Evolutionary conservation across 1,139 yeast genomes (phyloP), one percentile per base, ranked within the genome.

Genomic region (Candida labiduridarum): DNA sequence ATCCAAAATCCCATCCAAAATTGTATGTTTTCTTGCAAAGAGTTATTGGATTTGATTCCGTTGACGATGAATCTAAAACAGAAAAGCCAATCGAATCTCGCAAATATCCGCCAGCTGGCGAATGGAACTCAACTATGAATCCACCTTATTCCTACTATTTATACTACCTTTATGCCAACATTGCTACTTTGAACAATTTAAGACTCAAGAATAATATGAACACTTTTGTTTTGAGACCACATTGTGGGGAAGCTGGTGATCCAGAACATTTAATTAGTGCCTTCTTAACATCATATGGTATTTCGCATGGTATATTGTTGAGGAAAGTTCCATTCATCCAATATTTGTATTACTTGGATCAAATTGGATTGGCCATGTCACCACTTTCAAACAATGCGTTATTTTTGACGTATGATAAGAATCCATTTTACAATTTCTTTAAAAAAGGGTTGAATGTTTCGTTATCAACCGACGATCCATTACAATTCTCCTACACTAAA

Each of bases 211-310:
- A 91, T 49, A 87, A 89, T 0, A 88, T 82, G 69, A 92, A 89
- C 65, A 92, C 98, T 0, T 86, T 95, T 69, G 96, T 90, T 16
- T 75, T 95, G 59, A 82, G 99, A 62, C 99, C 99, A 1, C 99
- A 95, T 67, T 89, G 97, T 61, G 99, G 99, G 56, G 99, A 95
- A 69, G 99, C 99, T 5, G 99, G 99, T 49, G 98, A 95, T 62
- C 97, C 99, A 1, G 98, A 92, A 62, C 99, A 95, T 71, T 78
- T 95, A 65, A 90, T 92, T 42, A 81, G 94, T 50, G 95, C 99
- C 0, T 95, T 88, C 63, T 72, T 95, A 62, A 84, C 96, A 0
- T 85, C 97, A 0, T 96, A 94, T 63, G 89, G 96, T 48, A 95
- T 94, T 55, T 89, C 96, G 42, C 99, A 95, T 65, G 99, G 99